phyloP scores from a whole-genome alignment of 345 rosid genomes.

The Gossypium ekmanianum region DNA sequence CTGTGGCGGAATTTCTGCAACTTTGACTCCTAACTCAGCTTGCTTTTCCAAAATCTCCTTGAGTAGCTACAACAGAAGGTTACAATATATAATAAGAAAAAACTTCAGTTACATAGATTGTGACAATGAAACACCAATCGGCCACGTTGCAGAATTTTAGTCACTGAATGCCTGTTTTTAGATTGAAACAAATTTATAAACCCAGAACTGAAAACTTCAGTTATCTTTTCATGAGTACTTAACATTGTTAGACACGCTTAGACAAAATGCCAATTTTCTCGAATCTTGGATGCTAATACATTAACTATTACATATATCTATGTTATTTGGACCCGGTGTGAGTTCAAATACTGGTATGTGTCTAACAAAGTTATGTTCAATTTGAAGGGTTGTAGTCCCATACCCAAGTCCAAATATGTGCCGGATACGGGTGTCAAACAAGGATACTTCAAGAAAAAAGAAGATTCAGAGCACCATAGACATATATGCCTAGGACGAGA shows the following conservation, averaged over 20 bases:
- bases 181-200: background rate
- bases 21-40: slow-evolving; percentile 84
- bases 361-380: no score
- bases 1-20: slow-evolving; percentile 80
- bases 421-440: background rate
- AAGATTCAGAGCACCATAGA: background rate
- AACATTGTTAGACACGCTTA: background rate
- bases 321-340: background rate
- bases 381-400: background rate
- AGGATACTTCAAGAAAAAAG: background rate
- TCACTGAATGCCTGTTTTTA: background rate
- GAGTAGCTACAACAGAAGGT: slow-evolving; percentile 56
- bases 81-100: background rate
- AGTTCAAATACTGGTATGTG: background rate
- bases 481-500: background rate
- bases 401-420: background rate
- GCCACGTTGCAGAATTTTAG: background rate
- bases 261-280: background rate
- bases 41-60: slow-evolving; percentile 85
- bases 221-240: background rate
- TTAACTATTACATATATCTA: slow-evolving; percentile 2
- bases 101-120: background rate
- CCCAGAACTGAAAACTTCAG: background rate
- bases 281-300: background rate
- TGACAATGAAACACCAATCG: background rate